A percentile compares a stretch with the other conserved stretches of the same genome.
phyloP scores from a whole-genome alignment of 164 flowering plant species.

The Warburgia ugandensis region DNA sequence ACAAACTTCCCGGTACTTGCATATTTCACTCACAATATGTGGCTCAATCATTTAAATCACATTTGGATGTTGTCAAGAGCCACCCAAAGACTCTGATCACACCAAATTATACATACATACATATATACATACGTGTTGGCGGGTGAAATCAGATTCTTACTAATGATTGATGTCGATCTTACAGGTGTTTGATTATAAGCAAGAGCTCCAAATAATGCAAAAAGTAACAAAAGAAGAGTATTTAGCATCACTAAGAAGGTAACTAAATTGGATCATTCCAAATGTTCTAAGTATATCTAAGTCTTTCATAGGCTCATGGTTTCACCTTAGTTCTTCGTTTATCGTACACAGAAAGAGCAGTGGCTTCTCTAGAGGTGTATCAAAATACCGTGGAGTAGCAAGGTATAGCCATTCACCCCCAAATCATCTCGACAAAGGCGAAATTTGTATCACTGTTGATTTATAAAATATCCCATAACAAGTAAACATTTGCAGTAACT shows the following conservation, averaged over 20 bases:
- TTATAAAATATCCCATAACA: not conserved
- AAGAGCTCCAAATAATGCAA: constrained; percentile 46
- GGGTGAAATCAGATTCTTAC: too few species aligned
- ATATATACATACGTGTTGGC: too few species aligned
- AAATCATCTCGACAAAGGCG: not conserved
- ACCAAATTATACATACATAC: too few species aligned
- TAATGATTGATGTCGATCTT: not conserved
- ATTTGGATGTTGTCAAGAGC: too few species aligned
- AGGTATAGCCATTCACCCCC: constrained; percentile 16
- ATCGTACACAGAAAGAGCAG: constrained; percentile 44
- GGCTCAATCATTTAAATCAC: too few species aligned
- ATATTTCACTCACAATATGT: not conserved
- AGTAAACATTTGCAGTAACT: too few species aligned
- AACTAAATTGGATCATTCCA: not conserved
- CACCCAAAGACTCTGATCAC: too few species aligned
- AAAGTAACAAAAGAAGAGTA: constrained; percentile 46
- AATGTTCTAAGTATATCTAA: not conserved
- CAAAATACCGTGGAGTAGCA: constrained; percentile 60
- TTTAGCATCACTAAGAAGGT: constrained; percentile 55
- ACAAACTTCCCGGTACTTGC: constrained; percentile 44
- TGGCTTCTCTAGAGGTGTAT: constrained; percentile 66
- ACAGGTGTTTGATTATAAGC: constrained; percentile 42
- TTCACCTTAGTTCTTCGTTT: not conserved
- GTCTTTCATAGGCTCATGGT: not conserved
- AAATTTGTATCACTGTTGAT: not conserved